Evolutionary conservation across 371 early-diverging fungal species (phyloP).

Genomic region (Circinella umbellata): DNA sequence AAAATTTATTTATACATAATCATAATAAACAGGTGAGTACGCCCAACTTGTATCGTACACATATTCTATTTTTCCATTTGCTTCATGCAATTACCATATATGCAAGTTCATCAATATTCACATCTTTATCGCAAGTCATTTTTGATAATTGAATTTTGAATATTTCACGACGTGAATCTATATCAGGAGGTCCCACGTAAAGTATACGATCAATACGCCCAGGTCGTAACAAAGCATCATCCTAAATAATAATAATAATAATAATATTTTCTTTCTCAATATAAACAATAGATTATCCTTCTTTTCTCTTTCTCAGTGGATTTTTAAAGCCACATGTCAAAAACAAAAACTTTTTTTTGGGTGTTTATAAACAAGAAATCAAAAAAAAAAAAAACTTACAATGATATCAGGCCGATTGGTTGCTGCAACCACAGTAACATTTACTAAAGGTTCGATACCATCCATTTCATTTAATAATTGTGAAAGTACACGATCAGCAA

Average conservation of each 20-base stretch:
- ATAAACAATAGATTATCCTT: too few relatives aligned
- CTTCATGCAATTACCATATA: constrained; percentile 39
- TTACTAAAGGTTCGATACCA: constrained; percentile 93
- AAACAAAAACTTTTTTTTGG: not conserved
- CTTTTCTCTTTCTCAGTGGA: not conserved
- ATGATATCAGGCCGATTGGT: constrained; percentile 99
- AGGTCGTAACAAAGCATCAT: constrained; percentile 93
- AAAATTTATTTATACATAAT: not conserved
- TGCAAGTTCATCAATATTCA: constrained; percentile 67
- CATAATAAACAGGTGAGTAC: constrained; percentile 10
- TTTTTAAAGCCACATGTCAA: not conserved
- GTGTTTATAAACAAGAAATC: not conserved
- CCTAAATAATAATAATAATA: constrained; percentile 46
- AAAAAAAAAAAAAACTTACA: constrained; percentile 43
- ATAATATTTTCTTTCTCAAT: too few relatives aligned
- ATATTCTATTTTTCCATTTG: not conserved
- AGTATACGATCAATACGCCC: constrained; percentile 96
- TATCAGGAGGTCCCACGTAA: constrained; percentile 93
- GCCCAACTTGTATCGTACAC: not conserved
- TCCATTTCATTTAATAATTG: constrained; percentile 96
- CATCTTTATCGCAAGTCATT: constrained; percentile 68
- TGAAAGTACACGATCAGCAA: constrained; percentile 92
- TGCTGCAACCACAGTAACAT: constrained; percentile 97
- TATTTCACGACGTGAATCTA: constrained; percentile 79
- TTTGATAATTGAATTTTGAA: constrained; percentile 73